phyloP scores from a whole-genome alignment of 164 flowering plant species.

The Taxillus chinensis region DNA sequence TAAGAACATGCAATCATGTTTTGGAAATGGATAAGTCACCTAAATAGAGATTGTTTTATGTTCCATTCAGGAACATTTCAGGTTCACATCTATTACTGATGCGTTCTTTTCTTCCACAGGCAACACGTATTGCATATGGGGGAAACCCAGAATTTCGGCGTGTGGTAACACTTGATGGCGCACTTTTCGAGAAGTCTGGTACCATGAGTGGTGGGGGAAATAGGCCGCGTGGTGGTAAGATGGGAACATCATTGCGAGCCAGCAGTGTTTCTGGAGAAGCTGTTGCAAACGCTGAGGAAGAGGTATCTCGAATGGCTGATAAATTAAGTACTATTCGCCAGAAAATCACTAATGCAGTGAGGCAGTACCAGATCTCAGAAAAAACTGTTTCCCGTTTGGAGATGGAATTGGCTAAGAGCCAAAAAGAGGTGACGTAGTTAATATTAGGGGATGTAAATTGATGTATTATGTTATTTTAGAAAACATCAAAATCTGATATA shows the following conservation, averaged over 20 bases:
- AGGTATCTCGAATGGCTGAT: conserved; percentile 46
- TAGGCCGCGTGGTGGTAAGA: conserved; percentile 93
- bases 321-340: conserved; percentile 39
- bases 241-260: conserved; percentile 81
- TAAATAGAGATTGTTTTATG: too few relatives aligned
- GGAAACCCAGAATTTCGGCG: conserved; percentile 63
- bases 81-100: too few relatives aligned
- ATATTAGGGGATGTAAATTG: not conserved
- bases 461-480: too few relatives aligned
- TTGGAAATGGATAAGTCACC: too few relatives aligned
- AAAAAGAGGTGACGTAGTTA: conserved; percentile 50
- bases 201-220: conserved; percentile 98
- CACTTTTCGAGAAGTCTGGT: conserved; percentile 86
- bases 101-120: conserved; percentile 26
- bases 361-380: conserved; percentile 52
- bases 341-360: conserved; percentile 46
- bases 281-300: conserved; percentile 63
- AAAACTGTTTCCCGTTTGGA: conserved; percentile 43
- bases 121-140: conserved; percentile 87
- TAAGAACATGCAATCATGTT: too few relatives aligned
- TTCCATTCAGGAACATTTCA: too few relatives aligned
- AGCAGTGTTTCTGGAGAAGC: conserved; percentile 68
- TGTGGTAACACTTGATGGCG: conserved; percentile 91
- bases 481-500: too few relatives aligned
- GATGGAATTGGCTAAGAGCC: conserved; percentile 78